Conservation (phyloP, 768 basidiomycete species). For the Lactifluus echinatus region DNA sequence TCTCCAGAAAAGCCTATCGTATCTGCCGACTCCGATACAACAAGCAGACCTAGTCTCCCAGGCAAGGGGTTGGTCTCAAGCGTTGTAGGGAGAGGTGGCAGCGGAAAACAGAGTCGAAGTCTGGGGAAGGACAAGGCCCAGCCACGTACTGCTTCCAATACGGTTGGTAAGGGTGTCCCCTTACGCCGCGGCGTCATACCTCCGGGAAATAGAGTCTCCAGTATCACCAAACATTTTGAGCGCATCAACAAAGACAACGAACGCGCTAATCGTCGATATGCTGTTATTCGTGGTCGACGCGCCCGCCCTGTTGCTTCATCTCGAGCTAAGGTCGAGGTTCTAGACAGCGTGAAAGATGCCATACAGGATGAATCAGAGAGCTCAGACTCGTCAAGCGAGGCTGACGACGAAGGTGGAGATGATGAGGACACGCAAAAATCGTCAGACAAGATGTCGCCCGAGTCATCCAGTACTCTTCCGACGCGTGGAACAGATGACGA, state of each 20-base stretch:
- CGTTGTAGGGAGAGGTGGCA: constrained; percentile 30
- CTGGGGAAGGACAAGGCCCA: constrained; percentile 32
- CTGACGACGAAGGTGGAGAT: constrained; percentile 60
- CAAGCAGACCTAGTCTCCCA: constrained; percentile 28
- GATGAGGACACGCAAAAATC: constrained; percentile 38
- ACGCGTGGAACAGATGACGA: background rate
- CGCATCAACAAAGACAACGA: constrained; percentile 69
- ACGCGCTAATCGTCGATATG: constrained; percentile 67
- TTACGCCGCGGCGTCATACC: constrained; percentile 45
- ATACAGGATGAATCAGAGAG: constrained; percentile 75
- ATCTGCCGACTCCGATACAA: constrained; percentile 22
- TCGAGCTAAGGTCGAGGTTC: constrained; percentile 77
- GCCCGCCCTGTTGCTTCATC: constrained; percentile 88
- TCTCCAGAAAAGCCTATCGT: constrained; percentile 63
- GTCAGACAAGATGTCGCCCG: constrained; percentile 25
- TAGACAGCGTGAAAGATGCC: constrained; percentile 86
- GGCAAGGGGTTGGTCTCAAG: constrained; percentile 27
- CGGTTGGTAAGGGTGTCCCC: constrained; percentile 37
- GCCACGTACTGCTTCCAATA: constrained; percentile 36
- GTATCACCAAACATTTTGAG: constrained; percentile 87
- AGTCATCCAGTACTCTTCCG: constrained; percentile 9
- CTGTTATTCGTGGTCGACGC: constrained; percentile 77
- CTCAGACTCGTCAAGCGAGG: constrained; percentile 57
- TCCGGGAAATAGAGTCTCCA: constrained; percentile 67
- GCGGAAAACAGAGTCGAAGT: constrained; percentile 28